Conservation (phyloP, 495 filamentous ascomycete genomes). For the Hyaloscypha finlandica region DNA sequence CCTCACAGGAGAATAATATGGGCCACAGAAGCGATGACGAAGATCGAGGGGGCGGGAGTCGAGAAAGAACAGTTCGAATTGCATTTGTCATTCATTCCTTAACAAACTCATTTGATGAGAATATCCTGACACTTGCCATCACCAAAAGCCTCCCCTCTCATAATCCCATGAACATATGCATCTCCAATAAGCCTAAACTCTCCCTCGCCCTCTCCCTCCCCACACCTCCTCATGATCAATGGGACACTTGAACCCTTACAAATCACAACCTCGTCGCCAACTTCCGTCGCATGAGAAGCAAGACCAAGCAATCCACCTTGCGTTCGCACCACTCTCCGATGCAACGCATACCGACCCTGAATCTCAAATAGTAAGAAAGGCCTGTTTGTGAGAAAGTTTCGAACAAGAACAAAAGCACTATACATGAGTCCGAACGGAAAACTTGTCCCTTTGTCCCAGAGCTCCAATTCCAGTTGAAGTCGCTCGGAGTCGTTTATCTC, state of each 20-base stretch:
- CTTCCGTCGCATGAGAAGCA: background rate
- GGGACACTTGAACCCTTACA: conserved; percentile 16
- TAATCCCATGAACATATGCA: conserved; percentile 30
- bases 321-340: conserved; percentile 2
- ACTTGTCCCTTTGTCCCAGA: conserved; percentile 11
- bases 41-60: too few relatives aligned
- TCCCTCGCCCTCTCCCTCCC: background rate
- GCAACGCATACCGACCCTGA: conserved; percentile 13
- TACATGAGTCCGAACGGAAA: conserved; percentile 8
- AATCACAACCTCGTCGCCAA: conserved; percentile 8
- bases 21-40: too few relatives aligned
- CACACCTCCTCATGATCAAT: conserved; percentile 7
- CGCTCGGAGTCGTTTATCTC: conserved; percentile 8
- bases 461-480: background rate
- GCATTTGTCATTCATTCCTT: too few relatives aligned
- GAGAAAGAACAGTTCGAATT: too few relatives aligned
- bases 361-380: conserved; percentile 19
- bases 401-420: background rate
- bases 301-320: conserved; percentile 14
- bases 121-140: background rate
- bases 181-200: conserved; percentile 24
- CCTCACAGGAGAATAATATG: too few relatives aligned
- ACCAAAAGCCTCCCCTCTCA: conserved; percentile 23
- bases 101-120: background rate
- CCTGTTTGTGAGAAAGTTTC: conserved; percentile 6